phyloP scores from a whole-genome alignment of 352 stramenopile species.

The Pythium dissimile region DNA sequence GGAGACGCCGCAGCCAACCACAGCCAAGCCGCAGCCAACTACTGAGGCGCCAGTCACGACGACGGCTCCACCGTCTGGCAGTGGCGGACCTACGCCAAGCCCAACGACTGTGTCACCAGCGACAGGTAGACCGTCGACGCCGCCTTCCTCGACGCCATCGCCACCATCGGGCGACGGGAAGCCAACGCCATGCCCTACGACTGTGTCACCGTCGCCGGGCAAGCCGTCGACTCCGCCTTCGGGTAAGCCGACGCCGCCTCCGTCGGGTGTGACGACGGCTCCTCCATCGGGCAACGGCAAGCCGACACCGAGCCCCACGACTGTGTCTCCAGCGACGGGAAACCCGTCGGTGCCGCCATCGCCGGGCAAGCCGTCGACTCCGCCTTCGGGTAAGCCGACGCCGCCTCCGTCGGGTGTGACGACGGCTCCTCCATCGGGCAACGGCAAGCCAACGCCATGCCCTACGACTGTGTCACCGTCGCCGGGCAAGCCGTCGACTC shows the following conservation, averaged over 20 bases:
- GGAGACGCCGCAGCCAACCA: neutral
- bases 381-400: neutral
- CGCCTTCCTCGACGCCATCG: neutral
- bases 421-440: neutral
- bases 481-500: neutral
- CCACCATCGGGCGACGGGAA: neutral
- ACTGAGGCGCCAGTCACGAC: no score
- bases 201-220: neutral
- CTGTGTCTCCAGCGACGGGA: no score
- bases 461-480: neutral
- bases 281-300: neutral
- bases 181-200: constrained; percentile 3
- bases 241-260: neutral
- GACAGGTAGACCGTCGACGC: neutral
- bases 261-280: neutral
- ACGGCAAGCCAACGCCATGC: neutral
- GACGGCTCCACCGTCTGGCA: neutral
- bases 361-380: neutral
- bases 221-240: neutral
- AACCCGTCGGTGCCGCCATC: no score
- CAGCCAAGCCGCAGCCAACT: no score
- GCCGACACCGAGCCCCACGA: constrained; percentile 3
- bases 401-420: neutral
- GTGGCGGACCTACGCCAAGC: neutral
- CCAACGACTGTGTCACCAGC: neutral